Conservation (phyloP, 1,139 yeast species). For the Geotrichum fermentans region DNA sequence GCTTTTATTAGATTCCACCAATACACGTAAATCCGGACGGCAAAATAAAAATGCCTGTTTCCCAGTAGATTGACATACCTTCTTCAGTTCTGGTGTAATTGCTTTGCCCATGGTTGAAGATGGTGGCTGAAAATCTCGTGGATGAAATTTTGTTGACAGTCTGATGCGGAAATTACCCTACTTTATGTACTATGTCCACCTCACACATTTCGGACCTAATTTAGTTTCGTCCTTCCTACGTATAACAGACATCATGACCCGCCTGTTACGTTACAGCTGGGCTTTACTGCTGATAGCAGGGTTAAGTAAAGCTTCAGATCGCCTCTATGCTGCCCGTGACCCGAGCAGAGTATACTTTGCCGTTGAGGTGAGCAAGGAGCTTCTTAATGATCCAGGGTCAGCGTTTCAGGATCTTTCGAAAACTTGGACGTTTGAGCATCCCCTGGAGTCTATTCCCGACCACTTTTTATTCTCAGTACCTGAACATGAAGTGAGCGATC, state of each 20-base stretch:
- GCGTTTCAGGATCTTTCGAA: neutral
- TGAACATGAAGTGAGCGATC: conserved; percentile 18
- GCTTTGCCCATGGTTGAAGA: conserved; percentile 33
- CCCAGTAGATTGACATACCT: conserved; percentile 37
- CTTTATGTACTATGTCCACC: conserved; percentile 7
- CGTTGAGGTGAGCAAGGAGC: conserved; percentile 27
- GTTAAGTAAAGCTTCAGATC: conserved; percentile 11
- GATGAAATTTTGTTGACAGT: conserved; percentile 2
- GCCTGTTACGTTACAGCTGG: conserved; percentile 16
- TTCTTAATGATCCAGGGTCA: conserved; percentile 15
- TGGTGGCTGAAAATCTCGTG: neutral
- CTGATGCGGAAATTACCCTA: conserved; percentile 16
- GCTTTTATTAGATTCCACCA: conserved; percentile 18
- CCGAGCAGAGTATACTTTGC: conserved; percentile 30
- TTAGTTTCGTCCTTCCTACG: neutral
- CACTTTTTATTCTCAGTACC: conserved; percentile 36
- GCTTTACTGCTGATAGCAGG: conserved; percentile 6
- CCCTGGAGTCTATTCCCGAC: conserved; percentile 32
- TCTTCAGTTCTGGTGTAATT: conserved; percentile 61
- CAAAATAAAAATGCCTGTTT: too few relatives aligned
- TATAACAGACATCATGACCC: conserved; percentile 10
- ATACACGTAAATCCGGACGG: too few relatives aligned
- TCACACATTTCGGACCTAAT: neutral
- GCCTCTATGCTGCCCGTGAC: conserved; percentile 9
- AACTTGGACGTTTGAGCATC: conserved; percentile 34